Percentiles rank a stretch among this genome's conserved stretches.
Conservation (phyloP, 805 yeast genomes). For the Spathaspora passalidarum region DNA sequence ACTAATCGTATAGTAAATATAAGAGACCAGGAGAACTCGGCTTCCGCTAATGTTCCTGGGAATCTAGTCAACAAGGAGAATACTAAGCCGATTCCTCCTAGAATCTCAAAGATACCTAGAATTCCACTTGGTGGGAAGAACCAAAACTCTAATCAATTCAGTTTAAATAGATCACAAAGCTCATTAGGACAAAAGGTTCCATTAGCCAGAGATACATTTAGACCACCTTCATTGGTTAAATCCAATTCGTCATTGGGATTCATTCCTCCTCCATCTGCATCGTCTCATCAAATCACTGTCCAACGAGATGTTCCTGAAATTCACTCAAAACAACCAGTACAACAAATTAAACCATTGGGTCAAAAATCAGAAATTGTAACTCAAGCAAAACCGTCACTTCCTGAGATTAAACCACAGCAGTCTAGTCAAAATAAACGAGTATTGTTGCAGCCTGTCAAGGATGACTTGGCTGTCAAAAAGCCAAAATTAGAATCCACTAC, state of each 20-base stretch:
- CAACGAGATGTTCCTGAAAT: not conserved
- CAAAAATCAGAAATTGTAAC: not conserved
- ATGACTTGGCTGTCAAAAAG: slow-evolving; percentile 8
- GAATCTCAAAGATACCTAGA: slow-evolving; percentile 13
- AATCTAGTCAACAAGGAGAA: slow-evolving; percentile 4
- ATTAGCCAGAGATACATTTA: slow-evolving; percentile 2
- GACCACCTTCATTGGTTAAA: slow-evolving; percentile 26
- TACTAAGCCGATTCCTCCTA: slow-evolving; percentile 1
- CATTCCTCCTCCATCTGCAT: slow-evolving; percentile 11
- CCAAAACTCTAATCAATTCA: slow-evolving; percentile 25
- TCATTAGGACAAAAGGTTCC: slow-evolving; percentile 10
- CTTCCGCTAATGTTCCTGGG: not conserved
- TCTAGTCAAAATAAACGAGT: slow-evolving; percentile 2
- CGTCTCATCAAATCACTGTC: not conserved
- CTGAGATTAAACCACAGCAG: not conserved
- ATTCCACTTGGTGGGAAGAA: slow-evolving; percentile 42
- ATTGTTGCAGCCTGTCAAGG: slow-evolving; percentile 11
- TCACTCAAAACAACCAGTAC: not conserved
- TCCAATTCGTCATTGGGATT: slow-evolving; percentile 40
- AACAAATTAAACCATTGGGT: not conserved
- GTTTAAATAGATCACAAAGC: slow-evolving; percentile 31
- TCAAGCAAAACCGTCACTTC: not conserved
- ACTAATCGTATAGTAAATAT: not conserved
- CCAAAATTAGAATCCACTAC: not conserved
- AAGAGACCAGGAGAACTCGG: slow-evolving; percentile 1